Conservation (phyloP, 805 yeast species). For the Starmerella stigmatis region DNA sequence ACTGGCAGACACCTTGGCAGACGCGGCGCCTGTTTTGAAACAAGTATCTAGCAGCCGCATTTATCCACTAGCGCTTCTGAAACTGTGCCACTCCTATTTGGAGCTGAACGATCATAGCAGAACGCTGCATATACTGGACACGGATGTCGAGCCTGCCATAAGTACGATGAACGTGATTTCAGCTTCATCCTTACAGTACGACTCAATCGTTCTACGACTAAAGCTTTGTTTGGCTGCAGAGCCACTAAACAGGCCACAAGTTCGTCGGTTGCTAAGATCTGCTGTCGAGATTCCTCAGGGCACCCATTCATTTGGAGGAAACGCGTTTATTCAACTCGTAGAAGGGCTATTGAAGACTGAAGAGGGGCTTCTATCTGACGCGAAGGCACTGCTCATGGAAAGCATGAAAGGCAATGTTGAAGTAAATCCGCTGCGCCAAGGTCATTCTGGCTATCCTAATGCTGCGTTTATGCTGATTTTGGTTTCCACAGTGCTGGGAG, state of each 20-base stretch:
- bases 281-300: background rate
- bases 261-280: background rate
- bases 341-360: background rate
- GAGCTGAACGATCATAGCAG: background rate
- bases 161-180: background rate
- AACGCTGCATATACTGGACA: background rate
- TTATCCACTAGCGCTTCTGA: background rate
- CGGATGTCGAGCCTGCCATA: background rate
- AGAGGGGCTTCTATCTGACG: background rate
- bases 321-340: background rate
- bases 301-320: background rate
- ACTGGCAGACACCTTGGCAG: background rate
- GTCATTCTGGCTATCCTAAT: background rate
- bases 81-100: background rate
- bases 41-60: background rate
- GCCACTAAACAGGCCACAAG: background rate
- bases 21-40: background rate
- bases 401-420: constrained; percentile 8
- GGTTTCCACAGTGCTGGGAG: constrained; percentile 1
- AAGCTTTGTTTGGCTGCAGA: background rate
- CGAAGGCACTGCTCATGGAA: background rate
- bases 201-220: background rate
- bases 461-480: constrained; percentile 1
- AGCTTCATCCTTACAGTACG: background rate
- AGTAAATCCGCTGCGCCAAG: background rate